Percentiles rank a stretch among this genome's conserved stretches.
Conservation (phyloP, 2,329 filamentous ascomycete species). For the Fusarium falciforme region DNA sequence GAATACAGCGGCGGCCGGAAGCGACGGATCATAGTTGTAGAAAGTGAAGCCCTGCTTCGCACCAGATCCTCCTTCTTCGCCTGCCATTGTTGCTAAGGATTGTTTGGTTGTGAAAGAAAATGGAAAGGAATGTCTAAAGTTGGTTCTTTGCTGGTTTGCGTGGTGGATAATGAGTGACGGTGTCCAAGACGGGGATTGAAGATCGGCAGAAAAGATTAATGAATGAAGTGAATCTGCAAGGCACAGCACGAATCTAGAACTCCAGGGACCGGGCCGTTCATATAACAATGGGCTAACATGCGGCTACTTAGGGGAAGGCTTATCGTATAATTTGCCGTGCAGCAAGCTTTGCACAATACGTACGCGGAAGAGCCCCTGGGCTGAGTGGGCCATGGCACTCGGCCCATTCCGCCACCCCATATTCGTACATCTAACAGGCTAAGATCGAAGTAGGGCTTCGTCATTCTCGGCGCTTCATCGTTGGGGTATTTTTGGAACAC, state of each 20-base stretch:
- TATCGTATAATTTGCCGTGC: not conserved
- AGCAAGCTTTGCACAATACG: not conserved
- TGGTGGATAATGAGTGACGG: not conserved
- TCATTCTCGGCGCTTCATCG: not conserved
- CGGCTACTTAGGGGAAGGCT: not conserved
- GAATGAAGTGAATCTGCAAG: not conserved
- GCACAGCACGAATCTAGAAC: not conserved
- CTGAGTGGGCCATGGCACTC: not conserved
- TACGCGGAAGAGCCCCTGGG: constrained; percentile 2
- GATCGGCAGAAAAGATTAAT: not conserved
- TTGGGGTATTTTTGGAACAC: not conserved
- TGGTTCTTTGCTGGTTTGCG: not conserved
- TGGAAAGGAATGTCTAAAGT: not conserved
- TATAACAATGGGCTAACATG: not conserved
- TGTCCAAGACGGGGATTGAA: not conserved
- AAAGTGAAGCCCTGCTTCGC: constrained; percentile 11
- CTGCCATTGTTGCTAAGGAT: not conserved
- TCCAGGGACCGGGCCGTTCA: not conserved
- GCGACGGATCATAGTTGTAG: constrained; percentile 61
- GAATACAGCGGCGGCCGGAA: constrained; percentile 55
- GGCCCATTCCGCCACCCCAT: not conserved
- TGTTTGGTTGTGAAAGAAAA: not conserved
- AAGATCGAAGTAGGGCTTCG: not conserved
- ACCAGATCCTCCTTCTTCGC: not conserved
- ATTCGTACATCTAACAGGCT: not conserved